Conservation (phyloP, 495 filamentous ascomycete species). For the Haplographium delicatum region DNA sequence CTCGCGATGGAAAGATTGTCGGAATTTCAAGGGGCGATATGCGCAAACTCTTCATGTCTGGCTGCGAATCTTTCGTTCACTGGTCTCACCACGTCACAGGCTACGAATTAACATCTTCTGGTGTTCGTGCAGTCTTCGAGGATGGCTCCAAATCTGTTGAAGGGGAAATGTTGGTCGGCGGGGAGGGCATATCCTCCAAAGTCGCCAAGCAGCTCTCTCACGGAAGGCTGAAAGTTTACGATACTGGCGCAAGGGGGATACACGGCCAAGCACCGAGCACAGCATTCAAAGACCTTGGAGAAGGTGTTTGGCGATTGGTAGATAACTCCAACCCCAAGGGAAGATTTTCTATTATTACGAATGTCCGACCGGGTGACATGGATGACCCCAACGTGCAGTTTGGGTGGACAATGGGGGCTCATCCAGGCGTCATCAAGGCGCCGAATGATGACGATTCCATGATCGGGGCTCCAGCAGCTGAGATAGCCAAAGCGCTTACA, state of each 20-base stretch:
- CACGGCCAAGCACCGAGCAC: conserved; percentile 50
- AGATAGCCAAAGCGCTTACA: conserved; percentile 44
- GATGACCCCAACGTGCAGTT: conserved; percentile 45
- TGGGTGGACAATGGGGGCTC: conserved; percentile 51
- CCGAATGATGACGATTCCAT: conserved; percentile 48
- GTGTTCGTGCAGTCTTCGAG: conserved; percentile 41
- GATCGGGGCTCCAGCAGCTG: conserved; percentile 42
- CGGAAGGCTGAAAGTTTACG: conserved; percentile 45
- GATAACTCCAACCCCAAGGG: conserved; percentile 37
- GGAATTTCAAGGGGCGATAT: conserved; percentile 48
- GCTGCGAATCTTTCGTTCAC: conserved; percentile 39
- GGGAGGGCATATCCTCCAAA: conserved; percentile 47
- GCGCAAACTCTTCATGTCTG: conserved; percentile 40
- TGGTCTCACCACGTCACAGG: conserved; percentile 43
- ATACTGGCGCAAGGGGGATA: conserved; percentile 49
- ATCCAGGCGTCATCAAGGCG: conserved; percentile 42
- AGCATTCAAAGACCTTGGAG: conserved; percentile 48
- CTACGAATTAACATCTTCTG: conserved; percentile 39
- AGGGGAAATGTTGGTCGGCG: conserved; percentile 43
- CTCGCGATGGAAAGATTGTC: conserved; percentile 43
- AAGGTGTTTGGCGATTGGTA: conserved; percentile 42
- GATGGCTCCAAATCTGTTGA: conserved; percentile 46
- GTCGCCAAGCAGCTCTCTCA: conserved; percentile 45
- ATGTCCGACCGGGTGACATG: conserved; percentile 49
- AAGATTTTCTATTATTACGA: conserved; percentile 45